These are phyloP conservation scores for Canavalia ensiformis DNA, from an alignment of 306 rosid genomes.

Conservation along the genomic window DNA sequence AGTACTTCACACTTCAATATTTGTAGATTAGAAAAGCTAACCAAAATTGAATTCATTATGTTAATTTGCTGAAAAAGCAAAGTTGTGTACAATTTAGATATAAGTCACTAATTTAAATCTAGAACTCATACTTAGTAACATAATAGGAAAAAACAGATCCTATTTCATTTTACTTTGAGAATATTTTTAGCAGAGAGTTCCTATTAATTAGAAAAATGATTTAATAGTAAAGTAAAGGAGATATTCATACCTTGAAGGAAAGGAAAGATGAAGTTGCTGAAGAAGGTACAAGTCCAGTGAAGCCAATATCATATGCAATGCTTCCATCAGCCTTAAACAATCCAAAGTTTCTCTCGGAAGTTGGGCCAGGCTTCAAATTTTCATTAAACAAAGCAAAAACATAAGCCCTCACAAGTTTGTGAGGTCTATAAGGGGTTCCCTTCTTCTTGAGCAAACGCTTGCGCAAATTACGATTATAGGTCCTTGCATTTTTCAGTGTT, in stretches of 20 bases:
- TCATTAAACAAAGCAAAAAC: slow-evolving; percentile 91
- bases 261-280: slow-evolving; percentile 74
- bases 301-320: slow-evolving; percentile 84
- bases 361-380: slow-evolving; percentile 88
- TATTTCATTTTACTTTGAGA: neutral
- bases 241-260: slow-evolving; percentile 67
- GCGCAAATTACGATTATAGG: slow-evolving; percentile 68
- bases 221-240: neutral
- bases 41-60: neutral
- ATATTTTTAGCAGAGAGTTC: neutral
- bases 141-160: neutral
- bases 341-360: slow-evolving; percentile 93
- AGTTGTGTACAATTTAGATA: neutral
- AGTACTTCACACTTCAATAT: neutral
- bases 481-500: slow-evolving; percentile 60
- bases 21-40: neutral
- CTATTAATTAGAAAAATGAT: neutral
- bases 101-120: neutral
- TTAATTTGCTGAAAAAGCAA: neutral
- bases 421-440: slow-evolving; percentile 91
- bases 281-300: slow-evolving; percentile 77
- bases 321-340: slow-evolving; percentile 93
- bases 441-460: slow-evolving; percentile 72
- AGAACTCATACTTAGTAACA: too few relatives aligned
- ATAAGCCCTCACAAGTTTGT: slow-evolving; percentile 69